Base-by-base conservation (phyloP, 2,329 filamentous ascomycete species). In the Arthrocladium fulminans region DNA sequence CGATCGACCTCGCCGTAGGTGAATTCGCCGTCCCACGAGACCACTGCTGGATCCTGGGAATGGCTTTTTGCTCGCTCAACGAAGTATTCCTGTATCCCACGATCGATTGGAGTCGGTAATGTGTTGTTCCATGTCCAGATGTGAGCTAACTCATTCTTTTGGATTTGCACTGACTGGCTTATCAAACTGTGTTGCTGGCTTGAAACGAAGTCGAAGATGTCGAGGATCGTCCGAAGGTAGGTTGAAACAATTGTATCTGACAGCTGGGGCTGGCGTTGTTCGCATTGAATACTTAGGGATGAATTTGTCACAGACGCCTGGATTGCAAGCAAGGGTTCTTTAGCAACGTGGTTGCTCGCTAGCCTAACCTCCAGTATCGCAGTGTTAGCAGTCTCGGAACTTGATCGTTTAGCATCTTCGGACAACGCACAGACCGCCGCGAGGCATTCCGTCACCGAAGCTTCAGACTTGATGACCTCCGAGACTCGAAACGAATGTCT, bases 21-120 rank as follows among this genome's bases (percentile, higher is more conserved):
- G 39, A 70, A 56, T 10, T 49, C 61, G 20, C 67, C 67, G 58
- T 68, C 66, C 66, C 66, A 68, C 2, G 66, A 61, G 32, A 61
- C 65, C 3, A 67, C 57, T 10, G 65, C 66, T 49, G 35, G 8
- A 17, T 41, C 47, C 6, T 55, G 49, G 30, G 44, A 49, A 43
- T 45, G 40, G 17, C 13, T 29, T 25, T 24, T 29, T 17, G 48
- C 48, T 40, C 46, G 40, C 38, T 54, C 24, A 34, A 37, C 40
- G 17, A 57, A 54, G 7, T 54, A 27, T 10, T 52, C 47, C 44
- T 57, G 54, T 41, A 55, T 54, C 32, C 57, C 56, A 25, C 35
- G 41, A 15, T 53, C 46, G 39, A 56, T 51, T 8, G 38, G 42
- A 25, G 52, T 50, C 27, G 59, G 59, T 12, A 59, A 39, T 1